Evolutionary conservation across 2,329 filamentous ascomycete species (phyloP), one percentile per base, ranked within the genome.

Genomic region (Colletotrichum karsti): DNA sequence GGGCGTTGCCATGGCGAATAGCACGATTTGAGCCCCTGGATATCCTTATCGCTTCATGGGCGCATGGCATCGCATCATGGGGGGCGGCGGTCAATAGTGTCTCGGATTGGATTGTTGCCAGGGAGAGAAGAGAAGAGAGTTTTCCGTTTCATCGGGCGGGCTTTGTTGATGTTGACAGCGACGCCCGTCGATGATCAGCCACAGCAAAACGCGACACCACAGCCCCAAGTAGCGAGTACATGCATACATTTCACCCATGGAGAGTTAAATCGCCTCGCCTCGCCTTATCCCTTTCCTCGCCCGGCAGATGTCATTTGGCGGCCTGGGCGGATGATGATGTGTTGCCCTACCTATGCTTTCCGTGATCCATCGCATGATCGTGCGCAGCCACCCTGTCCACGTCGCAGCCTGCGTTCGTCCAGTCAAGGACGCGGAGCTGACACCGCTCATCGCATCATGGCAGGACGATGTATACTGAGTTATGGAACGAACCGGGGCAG

Each of bases 381-480:
- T n/a, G n/a, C 33, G 60, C 65, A 67, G 65, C 60, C 60, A 64
- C 60, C 44, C 30, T 37, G 51, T 58, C 65, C 65, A 65, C 65
- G 65, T 64, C 60, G 65, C 54, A 37, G 62, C 44, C 60, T 54
- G 65, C 59, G 64, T 59, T 65, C 65, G 15, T 64, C 65, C 65
- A 64, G 35, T 58, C 37, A 48, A 44, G 37, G n/a, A 35, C 18
- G 53, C 28, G 37, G 54, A 63, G 63, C 63, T 63, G 58, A 67
- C 63, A 67, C 63, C 63, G 51, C 59, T 9, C 63, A 53, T 67
- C 46, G 30, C 51, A 67, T 64, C 44, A 58, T 54, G 41, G 39
- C 51, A 55, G 26, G 33, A 39, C 51, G 20, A 41, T 7, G 30
- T 53, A 35, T 13, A 35, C 1, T 12, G 5, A 9, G 4, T 4